Conservation (phyloP, 371 early-diverging fungal species). For the Paraphysoderma sedebokerense region DNA sequence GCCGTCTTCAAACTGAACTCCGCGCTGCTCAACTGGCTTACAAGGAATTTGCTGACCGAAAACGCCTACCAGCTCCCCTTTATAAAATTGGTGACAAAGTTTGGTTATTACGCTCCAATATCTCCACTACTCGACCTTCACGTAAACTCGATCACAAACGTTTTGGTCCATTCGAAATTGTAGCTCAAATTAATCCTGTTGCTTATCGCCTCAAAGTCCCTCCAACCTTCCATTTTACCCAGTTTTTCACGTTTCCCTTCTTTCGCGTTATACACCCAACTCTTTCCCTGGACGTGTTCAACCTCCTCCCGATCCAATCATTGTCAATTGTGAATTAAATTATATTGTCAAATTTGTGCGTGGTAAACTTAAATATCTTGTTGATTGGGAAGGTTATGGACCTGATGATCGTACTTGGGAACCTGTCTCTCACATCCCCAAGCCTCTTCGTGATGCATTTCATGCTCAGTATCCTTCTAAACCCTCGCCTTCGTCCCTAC, state of each 20-base stretch:
- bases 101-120: constrained; percentile 7
- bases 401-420: too few relatives aligned
- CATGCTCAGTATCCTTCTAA: too few relatives aligned
- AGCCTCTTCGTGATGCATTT: too few relatives aligned
- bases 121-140: constrained; percentile 8
- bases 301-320: constrained; percentile 9
- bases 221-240: constrained; percentile 12
- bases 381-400: constrained; percentile 13
- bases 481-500: too few relatives aligned
- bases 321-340: constrained; percentile 12
- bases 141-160: too few relatives aligned
- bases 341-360: constrained; percentile 16
- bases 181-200: constrained; percentile 6
- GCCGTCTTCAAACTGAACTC: constrained; percentile 3
- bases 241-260: constrained; percentile 16
- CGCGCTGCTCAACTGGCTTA: not conserved
- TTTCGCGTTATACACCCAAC: constrained; percentile 4
- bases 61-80: constrained; percentile 3
- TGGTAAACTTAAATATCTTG: constrained; percentile 14
- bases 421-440: too few relatives aligned
- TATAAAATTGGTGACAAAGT: constrained; percentile 13
- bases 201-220: constrained; percentile 13
- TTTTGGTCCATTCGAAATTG: constrained; percentile 14
- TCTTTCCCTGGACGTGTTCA: constrained; percentile 7
- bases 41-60: constrained; percentile 4